Evolutionary conservation across 2,329 filamentous ascomycete genomes (phyloP).

Genomic region (Fusarium mexicanum): DNA sequence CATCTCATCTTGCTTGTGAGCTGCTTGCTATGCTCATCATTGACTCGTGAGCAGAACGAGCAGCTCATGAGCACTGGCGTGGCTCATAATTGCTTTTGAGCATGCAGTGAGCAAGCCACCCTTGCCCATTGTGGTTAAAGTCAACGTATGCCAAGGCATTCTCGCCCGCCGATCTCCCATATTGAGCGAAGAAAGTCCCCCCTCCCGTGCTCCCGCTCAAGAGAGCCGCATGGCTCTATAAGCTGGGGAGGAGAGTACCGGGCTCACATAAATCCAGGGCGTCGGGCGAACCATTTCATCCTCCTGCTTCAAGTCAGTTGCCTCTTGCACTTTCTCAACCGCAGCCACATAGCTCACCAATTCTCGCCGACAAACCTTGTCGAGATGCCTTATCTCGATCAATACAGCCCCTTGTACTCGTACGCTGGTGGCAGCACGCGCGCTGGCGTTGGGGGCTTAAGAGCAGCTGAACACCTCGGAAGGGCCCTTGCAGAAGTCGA

Average conservation of each 20-base stretch:
- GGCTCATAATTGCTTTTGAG: neutral
- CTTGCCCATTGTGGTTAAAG: neutral
- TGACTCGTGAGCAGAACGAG: neutral
- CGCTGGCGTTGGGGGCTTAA: neutral
- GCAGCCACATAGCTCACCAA: no score
- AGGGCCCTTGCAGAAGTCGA: conserved; percentile 19
- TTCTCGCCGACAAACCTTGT: fast-evolving
- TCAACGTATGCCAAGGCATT: neutral
- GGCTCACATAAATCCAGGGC: neutral
- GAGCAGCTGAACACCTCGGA: neutral
- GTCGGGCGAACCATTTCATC: neutral
- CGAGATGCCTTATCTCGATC: neutral
- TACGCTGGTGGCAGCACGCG: neutral
- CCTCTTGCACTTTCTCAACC: neutral
- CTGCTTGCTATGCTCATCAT: neutral
- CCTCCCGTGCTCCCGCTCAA: no score
- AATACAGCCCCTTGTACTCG: neutral
- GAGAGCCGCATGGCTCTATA: neutral
- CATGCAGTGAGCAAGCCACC: neutral
- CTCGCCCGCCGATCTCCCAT: neutral
- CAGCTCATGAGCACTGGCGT: neutral
- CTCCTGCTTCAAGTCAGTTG: neutral
- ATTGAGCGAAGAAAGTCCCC: neutral
- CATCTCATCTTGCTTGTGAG: neutral
- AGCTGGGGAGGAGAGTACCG: no score